phyloP scores from a whole-genome alignment of 2,329 filamentous ascomycete species.

The Aspergillus piperis region DNA sequence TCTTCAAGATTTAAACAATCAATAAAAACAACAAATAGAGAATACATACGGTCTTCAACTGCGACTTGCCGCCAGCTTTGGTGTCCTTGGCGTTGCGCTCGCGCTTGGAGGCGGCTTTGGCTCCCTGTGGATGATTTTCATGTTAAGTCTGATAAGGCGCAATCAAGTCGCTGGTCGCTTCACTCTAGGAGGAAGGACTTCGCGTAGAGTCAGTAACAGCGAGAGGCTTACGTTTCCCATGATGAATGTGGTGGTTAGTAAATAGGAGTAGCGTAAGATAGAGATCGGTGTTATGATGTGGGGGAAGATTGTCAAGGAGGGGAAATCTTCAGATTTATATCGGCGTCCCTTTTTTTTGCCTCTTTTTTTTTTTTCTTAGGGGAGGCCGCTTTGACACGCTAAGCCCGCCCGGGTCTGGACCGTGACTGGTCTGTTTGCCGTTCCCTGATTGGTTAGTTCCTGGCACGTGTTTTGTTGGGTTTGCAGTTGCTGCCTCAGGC shows the following conservation, averaged over 20 bases:
- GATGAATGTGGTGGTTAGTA: slow-evolving; percentile 3
- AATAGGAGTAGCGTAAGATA: not conserved
- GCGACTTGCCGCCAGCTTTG: slow-evolving; percentile 60
- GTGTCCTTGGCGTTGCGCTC: slow-evolving; percentile 68
- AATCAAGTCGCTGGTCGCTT: not conserved
- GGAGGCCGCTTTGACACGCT: not conserved
- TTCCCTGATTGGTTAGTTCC: no score
- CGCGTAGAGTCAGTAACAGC: not conserved
- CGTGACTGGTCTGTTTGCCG: not conserved
- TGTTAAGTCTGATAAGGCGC: slow-evolving; percentile 5
- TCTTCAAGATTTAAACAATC: no score
- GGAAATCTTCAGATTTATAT: not conserved
- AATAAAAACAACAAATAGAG: not conserved
- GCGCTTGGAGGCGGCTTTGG: slow-evolving; percentile 70
- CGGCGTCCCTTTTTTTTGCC: not conserved
- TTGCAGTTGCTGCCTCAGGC: no score
- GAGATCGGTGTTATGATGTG: not conserved
- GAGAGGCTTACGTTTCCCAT: slow-evolving; percentile 31
- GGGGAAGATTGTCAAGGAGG: not conserved
- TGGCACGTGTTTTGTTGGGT: no score
- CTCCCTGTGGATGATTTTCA: slow-evolving; percentile 46
- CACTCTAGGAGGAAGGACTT: not conserved
- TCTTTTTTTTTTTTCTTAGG: no score
- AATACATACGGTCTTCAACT: slow-evolving; percentile 65
- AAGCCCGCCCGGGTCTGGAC: not conserved